Conservation (phyloP, 2,329 filamentous ascomycete species). For the Nothomitra cinnamomea region DNA sequence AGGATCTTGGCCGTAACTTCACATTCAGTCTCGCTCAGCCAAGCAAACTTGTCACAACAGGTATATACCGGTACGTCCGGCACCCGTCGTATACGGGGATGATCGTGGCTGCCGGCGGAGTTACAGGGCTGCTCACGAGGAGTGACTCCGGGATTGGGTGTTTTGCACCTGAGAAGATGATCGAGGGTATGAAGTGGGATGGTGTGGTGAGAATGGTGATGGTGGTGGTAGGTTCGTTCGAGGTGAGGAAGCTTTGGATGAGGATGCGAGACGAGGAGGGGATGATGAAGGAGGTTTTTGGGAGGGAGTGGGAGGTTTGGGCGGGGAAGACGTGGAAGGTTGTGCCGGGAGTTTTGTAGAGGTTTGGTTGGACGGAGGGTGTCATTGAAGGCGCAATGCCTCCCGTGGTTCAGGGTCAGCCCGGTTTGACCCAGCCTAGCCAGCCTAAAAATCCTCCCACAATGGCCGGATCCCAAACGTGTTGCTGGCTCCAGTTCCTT, state of each 20-base stretch:
- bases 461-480: too few species aligned
- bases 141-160: not conserved
- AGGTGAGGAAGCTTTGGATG: not conserved
- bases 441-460: too few species aligned
- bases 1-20: not conserved
- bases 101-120: not conserved
- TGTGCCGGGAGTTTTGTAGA: not conserved
- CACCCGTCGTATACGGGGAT: not conserved
- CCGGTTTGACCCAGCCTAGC: too few species aligned
- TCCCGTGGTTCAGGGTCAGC: too few species aligned
- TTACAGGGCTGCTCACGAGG: not conserved
- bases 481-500: too few species aligned
- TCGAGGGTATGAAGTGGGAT: not conserved
- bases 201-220: not conserved
- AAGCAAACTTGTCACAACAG: not conserved
- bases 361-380: too few species aligned
- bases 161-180: not conserved
- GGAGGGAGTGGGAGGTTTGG: not conserved
- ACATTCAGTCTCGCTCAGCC: not conserved
- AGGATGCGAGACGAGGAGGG: not conserved
- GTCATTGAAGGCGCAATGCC: too few species aligned
- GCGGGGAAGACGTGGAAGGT: not conserved
- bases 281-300: not conserved
- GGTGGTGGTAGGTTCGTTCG: not conserved
- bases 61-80: not conserved